Evolutionary conservation across 768 basidiomycete genomes (phyloP).

Genomic region (Daedaleopsis sinensis): DNA sequence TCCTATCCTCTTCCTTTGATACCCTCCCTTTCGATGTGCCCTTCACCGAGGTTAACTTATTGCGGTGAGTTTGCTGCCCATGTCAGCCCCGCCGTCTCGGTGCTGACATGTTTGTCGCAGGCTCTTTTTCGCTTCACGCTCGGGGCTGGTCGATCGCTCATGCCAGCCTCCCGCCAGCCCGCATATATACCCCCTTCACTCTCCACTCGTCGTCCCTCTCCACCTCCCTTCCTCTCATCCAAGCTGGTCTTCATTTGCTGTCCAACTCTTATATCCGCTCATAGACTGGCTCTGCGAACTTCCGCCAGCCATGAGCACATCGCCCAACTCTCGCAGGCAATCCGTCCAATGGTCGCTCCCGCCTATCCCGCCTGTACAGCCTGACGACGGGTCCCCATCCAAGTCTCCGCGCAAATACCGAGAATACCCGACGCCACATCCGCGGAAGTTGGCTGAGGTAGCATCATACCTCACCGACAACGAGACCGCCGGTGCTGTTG

Average conservation of each 20-base stretch:
- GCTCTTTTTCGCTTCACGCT: background rate
- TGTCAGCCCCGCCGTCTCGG: background rate
- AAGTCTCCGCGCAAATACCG: constrained; percentile 4
- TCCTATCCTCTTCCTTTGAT: background rate
- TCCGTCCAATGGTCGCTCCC: constrained; percentile 8
- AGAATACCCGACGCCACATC: constrained; percentile 17
- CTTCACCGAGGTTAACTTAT: background rate
- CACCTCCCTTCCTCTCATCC: background rate
- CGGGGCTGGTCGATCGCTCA: background rate
- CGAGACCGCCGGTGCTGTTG: background rate
- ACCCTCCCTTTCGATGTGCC: background rate
- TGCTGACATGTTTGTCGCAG: background rate
- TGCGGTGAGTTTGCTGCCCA: background rate
- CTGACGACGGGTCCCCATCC: background rate
- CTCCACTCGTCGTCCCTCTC: background rate
- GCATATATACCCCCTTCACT: background rate
- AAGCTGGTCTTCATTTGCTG: constrained; percentile 8
- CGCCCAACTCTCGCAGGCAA: constrained; percentile 8
- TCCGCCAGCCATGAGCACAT: background rate
- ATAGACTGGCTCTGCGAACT: background rate
- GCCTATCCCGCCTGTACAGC: background rate
- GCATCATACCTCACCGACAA: constrained; percentile 14
- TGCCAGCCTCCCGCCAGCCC: background rate
- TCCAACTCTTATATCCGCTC: background rate
- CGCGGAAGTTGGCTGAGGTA: constrained; percentile 10